Conservation (phyloP, 306 rosid genomes). For the Fagus sylvatica region DNA sequence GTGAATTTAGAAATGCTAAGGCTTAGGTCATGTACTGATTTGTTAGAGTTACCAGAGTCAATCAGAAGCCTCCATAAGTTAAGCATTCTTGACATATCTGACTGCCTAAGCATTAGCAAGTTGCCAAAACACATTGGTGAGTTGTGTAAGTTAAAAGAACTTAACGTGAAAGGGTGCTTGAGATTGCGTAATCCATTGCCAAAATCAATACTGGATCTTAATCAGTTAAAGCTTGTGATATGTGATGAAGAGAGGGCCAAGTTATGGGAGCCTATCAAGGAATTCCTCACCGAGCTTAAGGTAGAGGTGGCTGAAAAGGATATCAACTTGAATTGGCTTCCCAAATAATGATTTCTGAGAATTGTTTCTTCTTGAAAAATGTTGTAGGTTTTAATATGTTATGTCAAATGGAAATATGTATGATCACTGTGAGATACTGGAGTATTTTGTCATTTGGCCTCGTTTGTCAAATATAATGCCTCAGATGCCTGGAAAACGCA, state of each 20-base stretch:
- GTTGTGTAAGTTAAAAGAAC: slow-evolving; percentile 17
- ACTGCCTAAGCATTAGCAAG: slow-evolving; percentile 26
- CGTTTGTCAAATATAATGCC: slow-evolving; percentile 87
- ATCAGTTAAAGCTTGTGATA: slow-evolving; percentile 16
- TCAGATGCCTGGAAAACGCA: no score
- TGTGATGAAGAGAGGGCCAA: slow-evolving; percentile 33
- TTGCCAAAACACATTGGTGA: slow-evolving; percentile 36
- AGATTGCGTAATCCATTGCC: slow-evolving; percentile 23
- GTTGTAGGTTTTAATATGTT: neutral
- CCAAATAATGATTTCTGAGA: neutral
- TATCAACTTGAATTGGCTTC: slow-evolving; percentile 32
- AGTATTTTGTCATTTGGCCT: slow-evolving; percentile 88
- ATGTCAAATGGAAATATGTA: no score
- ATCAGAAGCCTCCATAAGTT: slow-evolving; percentile 1
- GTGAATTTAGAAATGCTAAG: slow-evolving; percentile 20
- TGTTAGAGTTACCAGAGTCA: slow-evolving; percentile 18
- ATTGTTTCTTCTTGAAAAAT: neutral
- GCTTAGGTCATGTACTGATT: slow-evolving; percentile 34
- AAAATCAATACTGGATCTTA: neutral
- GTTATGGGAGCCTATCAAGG: slow-evolving; percentile 2
- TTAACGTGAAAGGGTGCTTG: slow-evolving; percentile 26
- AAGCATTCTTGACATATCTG: slow-evolving; percentile 28
- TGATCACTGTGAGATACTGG: slow-evolving; percentile 37
- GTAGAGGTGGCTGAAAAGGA: slow-evolving; percentile 16
- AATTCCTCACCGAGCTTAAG: neutral